These are phyloP conservation scores for Phialocephala subalpina DNA, from an alignment of 2,329 filamentous ascomycete species.

Conservation along the genomic window DNA sequence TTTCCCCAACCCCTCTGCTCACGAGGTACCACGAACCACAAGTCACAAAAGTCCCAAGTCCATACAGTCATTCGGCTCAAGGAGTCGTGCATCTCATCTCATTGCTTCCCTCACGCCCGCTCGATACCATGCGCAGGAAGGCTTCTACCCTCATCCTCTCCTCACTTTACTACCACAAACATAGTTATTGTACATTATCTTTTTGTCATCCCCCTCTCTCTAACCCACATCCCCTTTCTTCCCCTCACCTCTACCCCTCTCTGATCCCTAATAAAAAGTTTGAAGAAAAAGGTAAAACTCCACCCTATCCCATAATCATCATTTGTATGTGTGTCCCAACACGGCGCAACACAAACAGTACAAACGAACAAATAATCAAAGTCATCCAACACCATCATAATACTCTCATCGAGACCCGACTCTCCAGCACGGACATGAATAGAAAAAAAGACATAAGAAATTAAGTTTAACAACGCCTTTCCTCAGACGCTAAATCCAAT, in stretches of 20 bases:
- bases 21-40: no score
- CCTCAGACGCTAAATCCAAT: neutral
- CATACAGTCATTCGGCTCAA: no score
- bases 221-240: neutral
- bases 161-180: neutral
- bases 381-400: slow-evolving; percentile 4
- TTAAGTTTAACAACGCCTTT: neutral
- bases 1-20: no score
- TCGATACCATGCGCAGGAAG: neutral
- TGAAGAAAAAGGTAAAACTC: slow-evolving; percentile 1
- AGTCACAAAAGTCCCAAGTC: no score
- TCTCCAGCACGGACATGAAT: neutral
- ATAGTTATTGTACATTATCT: slow-evolving; percentile 12
- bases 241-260: neutral
- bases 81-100: slow-evolving; percentile 1
- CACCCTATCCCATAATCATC: slow-evolving; percentile 10
- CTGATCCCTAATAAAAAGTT: neutral
- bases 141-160: neutral
- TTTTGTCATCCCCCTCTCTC: neutral
- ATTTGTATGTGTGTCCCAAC: slow-evolving; percentile 9
- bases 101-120: neutral
- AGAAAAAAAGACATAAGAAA: slow-evolving; percentile 10
- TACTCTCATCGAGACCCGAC: neutral
- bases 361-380: neutral
- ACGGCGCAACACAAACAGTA: neutral